These are phyloP conservation scores for Fomitopsis schrenkii DNA, from an alignment of 1,284 basidiomycete species.

Conservation along the genomic window DNA sequence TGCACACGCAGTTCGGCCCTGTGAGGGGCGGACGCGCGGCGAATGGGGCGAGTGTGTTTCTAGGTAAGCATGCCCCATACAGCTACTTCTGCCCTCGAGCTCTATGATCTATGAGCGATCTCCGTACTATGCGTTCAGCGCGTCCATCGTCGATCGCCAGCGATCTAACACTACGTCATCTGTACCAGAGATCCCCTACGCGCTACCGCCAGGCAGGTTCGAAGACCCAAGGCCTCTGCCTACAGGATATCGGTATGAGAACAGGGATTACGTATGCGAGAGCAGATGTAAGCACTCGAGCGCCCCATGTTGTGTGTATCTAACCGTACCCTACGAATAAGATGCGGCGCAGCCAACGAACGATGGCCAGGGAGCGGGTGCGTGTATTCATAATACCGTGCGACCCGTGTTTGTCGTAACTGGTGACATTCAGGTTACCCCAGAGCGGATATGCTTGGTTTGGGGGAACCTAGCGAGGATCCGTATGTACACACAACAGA, in stretches of 20 bases:
- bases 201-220: constrained; percentile 58
- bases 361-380: constrained; percentile 58
- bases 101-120: neutral
- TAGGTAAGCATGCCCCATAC: constrained; percentile 37
- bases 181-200: constrained; percentile 66
- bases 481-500: constrained; percentile 37
- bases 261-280: constrained; percentile 59
- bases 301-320: neutral
- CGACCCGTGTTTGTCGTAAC: neutral
- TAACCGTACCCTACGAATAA: constrained; percentile 17
- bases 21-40: constrained; percentile 53
- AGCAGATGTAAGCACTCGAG: constrained; percentile 41
- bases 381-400: neutral
- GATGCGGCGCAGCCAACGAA: constrained; percentile 59
- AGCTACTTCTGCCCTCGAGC: no score
- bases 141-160: neutral
- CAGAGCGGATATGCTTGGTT: constrained; percentile 55
- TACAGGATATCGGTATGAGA: constrained; percentile 47
- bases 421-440: constrained; percentile 30
- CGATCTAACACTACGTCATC: neutral
- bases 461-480: constrained; percentile 66
- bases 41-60: constrained; percentile 58
- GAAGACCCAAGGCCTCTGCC: constrained; percentile 58
- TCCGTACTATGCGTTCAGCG: no score
- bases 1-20: constrained; percentile 50